Evolutionary conservation across 345 rosid genomes (phyloP).

Genomic region (Draba incana): DNA sequence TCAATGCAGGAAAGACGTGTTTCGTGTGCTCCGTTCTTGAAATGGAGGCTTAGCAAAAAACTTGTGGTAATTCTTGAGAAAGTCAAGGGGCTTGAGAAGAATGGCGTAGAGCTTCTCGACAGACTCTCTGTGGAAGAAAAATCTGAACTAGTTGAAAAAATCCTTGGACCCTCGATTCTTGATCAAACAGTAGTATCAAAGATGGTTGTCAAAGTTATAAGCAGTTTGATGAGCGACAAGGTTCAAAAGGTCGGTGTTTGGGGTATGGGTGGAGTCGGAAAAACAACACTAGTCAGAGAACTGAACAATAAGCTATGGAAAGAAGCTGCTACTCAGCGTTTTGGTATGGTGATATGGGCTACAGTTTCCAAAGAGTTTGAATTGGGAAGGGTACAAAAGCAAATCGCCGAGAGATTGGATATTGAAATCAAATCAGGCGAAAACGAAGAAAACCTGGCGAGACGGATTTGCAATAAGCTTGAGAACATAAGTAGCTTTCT

Average conservation of each 20-base stretch:
- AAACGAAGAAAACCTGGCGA: background rate
- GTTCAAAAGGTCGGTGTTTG: constrained; percentile 34
- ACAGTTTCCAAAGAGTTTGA: constrained; percentile 26
- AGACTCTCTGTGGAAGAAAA: constrained; percentile 20
- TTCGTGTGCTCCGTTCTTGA: constrained; percentile 30
- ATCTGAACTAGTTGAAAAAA: constrained; percentile 32
- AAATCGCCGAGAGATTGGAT: constrained; percentile 21
- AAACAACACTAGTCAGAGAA: constrained; percentile 32
- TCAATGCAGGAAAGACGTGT: constrained; percentile 19
- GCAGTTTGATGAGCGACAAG: constrained; percentile 22
- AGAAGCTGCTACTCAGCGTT: background rate
- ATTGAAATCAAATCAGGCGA: background rate
- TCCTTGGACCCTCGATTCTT: constrained; percentile 44
- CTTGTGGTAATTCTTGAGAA: constrained; percentile 27
- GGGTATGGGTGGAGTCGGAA: constrained; percentile 40
- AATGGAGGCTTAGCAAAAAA: constrained; percentile 27
- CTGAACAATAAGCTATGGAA: constrained; percentile 23
- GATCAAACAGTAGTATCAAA: constrained; percentile 42
- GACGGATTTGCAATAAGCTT: background rate
- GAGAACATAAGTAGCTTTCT: constrained; percentile 19
- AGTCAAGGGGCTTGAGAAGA: constrained; percentile 29
- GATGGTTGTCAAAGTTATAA: constrained; percentile 30
- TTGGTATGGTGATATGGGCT: constrained; percentile 28
- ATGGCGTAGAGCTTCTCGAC: constrained; percentile 33
- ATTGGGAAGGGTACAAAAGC: constrained; percentile 19